Conservation (phyloP, 805 yeast species). For the Saturnispora diversa region DNA sequence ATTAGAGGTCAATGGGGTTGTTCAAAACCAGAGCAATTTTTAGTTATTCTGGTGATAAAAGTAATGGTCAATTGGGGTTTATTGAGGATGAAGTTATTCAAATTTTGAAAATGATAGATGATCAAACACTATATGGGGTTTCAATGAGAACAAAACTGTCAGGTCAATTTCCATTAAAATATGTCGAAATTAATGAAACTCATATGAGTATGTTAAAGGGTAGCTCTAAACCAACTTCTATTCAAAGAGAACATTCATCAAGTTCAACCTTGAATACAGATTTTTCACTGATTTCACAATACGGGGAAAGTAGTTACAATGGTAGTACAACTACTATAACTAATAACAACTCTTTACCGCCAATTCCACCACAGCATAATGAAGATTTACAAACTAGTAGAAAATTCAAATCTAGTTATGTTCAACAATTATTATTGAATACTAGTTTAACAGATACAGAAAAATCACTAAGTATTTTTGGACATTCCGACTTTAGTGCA, state of each 20-base stretch:
- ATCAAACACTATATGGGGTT: conserved; percentile 87
- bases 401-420: conserved; percentile 19
- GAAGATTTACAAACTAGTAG: conserved; percentile 3
- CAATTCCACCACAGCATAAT: conserved; percentile 35
- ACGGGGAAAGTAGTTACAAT: conserved; percentile 4
- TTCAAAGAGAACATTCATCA: conserved; percentile 10
- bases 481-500: conserved; percentile 71
- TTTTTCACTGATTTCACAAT: conserved; percentile 7
- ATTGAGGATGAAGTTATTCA: conserved; percentile 90
- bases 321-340: not conserved
- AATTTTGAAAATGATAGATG: conserved; percentile 68
- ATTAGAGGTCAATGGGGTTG: conserved; percentile 18
- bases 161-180: conserved; percentile 85
- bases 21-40: conserved; percentile 50
- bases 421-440: conserved; percentile 25
- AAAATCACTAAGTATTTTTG: conserved; percentile 37
- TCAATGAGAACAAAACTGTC: conserved; percentile 70
- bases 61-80: conserved; percentile 77
- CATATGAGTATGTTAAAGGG: not conserved
- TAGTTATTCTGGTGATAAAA: conserved; percentile 91
- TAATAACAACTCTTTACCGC: conserved; percentile 23
- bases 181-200: conserved; percentile 45
- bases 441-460: conserved; percentile 26
- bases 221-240: not conserved
- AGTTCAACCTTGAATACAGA: conserved; percentile 14